These are phyloP conservation scores for Leishmania tarentolae DNA, from an alignment of 208 protist genomes.

Conservation along the genomic window DNA sequence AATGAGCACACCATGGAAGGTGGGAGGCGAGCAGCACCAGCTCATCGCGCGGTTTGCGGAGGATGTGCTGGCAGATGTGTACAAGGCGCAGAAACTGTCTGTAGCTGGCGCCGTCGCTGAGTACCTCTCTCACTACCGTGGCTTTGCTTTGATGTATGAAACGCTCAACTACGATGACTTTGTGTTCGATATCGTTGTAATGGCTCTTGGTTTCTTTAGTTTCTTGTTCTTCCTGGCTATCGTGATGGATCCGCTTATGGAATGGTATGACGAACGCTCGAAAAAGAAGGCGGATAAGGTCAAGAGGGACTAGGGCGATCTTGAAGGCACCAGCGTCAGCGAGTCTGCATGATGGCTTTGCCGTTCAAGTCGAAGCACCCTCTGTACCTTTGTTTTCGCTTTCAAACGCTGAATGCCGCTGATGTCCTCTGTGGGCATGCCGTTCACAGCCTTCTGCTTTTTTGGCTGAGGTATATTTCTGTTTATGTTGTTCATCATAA, in stretches of 20 bases:
- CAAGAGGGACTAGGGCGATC: conserved; percentile 35
- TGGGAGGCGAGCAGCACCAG: conserved; percentile 61
- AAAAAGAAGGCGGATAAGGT: conserved; percentile 36
- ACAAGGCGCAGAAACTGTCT: conserved; percentile 63
- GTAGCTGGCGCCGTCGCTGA: conserved; percentile 61
- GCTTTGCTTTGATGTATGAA: conserved; percentile 49
- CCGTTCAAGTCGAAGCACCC: background rate
- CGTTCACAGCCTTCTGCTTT: background rate
- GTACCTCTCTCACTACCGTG: conserved; percentile 51
- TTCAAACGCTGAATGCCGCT: background rate
- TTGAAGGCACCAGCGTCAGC: background rate
- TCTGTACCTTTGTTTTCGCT: conserved; percentile 5
- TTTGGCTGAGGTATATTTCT: background rate
- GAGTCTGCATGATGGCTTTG: background rate
- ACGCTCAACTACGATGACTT: conserved; percentile 73
- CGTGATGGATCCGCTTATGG: conserved; percentile 67
- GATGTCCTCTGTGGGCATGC: background rate
- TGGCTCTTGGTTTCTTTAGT: conserved; percentile 58
- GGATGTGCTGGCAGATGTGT: conserved; percentile 54
- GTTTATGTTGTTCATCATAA: background rate
- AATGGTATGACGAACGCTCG: conserved; percentile 28
- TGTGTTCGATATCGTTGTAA: conserved; percentile 60
- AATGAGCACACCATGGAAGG: conserved; percentile 54
- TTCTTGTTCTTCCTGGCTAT: conserved; percentile 65
- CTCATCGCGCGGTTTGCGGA: conserved; percentile 59